These are phyloP conservation scores for Sordariomycetes sp. DNA, from an alignment of 2,329 filamentous ascomycete species.

Conservation along the genomic window DNA sequence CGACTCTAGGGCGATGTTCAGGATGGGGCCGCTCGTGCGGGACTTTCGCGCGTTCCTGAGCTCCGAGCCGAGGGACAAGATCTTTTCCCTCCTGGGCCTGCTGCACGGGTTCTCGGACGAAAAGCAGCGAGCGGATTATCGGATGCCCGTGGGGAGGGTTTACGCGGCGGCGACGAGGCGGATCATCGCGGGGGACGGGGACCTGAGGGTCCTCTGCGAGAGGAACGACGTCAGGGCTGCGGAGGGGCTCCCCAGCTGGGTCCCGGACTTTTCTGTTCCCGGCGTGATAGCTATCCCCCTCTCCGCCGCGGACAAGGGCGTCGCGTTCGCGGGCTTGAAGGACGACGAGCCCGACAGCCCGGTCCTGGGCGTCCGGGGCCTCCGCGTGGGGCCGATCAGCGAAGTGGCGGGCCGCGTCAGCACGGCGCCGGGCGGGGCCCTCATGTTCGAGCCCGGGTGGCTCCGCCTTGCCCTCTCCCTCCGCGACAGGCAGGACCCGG, in stretches of 20 bases:
- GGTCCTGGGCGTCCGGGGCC: constrained; percentile 7
- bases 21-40: constrained; percentile 8
- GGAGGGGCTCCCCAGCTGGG: constrained; percentile 12
- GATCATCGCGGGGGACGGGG: constrained; percentile 10
- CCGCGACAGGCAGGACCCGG: neutral
- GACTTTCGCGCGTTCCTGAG: constrained; percentile 11
- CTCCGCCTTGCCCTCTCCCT: constrained; percentile 11
- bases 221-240: constrained; percentile 5
- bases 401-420: constrained; percentile 8
- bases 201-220: constrained; percentile 10
- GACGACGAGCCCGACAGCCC: neutral
- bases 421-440: constrained; percentile 9
- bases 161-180: constrained; percentile 11
- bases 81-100: constrained; percentile 12
- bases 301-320: constrained; percentile 10
- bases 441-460: constrained; percentile 13
- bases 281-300: constrained; percentile 11
- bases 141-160: constrained; percentile 10
- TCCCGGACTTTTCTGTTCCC: constrained; percentile 12
- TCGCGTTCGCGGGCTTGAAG: neutral
- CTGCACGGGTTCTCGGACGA: constrained; percentile 11
- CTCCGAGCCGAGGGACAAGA: constrained; percentile 2
- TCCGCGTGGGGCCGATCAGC: constrained; percentile 9
- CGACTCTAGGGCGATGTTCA: constrained; percentile 8
- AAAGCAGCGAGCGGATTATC: constrained; percentile 11